Base-by-base conservation (phyloP, 2,329 filamentous ascomycete genomes). In the Bertia moriformis region DNA sequence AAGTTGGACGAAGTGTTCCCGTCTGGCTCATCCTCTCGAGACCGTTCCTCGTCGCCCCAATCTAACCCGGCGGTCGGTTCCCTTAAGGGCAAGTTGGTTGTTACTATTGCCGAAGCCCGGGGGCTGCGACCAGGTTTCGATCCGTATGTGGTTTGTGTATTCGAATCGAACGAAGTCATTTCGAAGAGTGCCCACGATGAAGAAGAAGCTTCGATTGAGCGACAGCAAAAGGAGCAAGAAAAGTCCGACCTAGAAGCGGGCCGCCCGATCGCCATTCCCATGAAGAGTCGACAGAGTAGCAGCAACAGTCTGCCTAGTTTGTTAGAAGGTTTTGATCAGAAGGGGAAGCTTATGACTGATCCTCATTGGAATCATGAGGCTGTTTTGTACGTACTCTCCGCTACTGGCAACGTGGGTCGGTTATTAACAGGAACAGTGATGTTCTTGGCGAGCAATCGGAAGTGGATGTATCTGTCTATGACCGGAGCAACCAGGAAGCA, bases 231-330 rank as follows among this genome's bases (percentile, higher is more conserved):
- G 35, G 73, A 79, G 40, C 52, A 68, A 42, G 46, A 63, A 18
- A 52, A 49, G 29, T 51, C 58, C 24, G 54, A 59, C n/a, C 86
- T 93, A 49, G 81, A 80, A 19, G 84, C 87, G 19, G 74, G 81
- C 39, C 73, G 42, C 4, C 56, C 87, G 14, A 89, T 95, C 78
- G 85, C 87, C 20, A 96, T 98, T 47, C 91, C 91, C 2, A 95
- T 96, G 86, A 80, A 82, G 51, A 96, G 88, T 57, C 79, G 91
- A 40, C 91, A 96, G 56, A 96, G 89, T 62, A 96, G 89, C 63
- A 88, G 89, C 61, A 94, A 88, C 41, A 93, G 89, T 52, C 67
- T 81, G 46, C 70, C 73, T 24, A 93, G 89, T 52, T 67, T 81
- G 46, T 70, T 73, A 24, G 84, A 93, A 22, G 69, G 69, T 48